Base-by-base conservation (phyloP, 495 filamentous ascomycete genomes). In the Aspergillus panamensis region DNA sequence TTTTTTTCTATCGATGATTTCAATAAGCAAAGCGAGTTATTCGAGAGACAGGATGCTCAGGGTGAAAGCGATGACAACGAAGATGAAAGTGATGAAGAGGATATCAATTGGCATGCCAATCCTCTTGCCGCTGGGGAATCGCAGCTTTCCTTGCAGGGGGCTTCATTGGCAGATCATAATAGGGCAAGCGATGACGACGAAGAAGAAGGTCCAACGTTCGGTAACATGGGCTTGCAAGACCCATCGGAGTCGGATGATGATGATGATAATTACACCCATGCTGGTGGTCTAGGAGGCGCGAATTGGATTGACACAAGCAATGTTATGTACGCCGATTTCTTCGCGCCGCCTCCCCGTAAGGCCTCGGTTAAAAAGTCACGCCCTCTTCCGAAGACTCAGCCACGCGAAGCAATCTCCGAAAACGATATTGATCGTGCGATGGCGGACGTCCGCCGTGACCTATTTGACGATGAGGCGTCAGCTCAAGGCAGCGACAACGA, bases 1-100 rank as follows among this genome's bases (percentile, higher is more conserved):
- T 98, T 98, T 74, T 98, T 98, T 74, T 96, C 91, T 1, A 96
- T 98, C 59, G 92, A 97, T 58, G 86, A 96, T 51, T 98, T 98
- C 81, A 98, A 98, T 79, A 90, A 86, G 63, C 88, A 95, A 65
- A 87, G 90, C 5, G 89, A 96, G 63, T 82, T 86, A 57, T 81
- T 95, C 32, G 95, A 97, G 69, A 84, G 87, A 62, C 86, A 89
- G 69, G 94, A 97, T 74, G 79, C 69, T 14, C 72, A 77, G 52
- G 87, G 85, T 5, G 88, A 88, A 60, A 81, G 83, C 7, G 81
- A 83, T 60, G 81, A 85, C 48, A 78, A 78, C 48, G 79, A 78
- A 25, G 25, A 25, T 53, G 79, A 77, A 30, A 81, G 76, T 54
- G 91, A 93, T 47, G 92, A 95, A 45, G 91, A 95, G 62, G 86